Conservation (phyloP, 257 asterid genomes). For the Agastache rugosa region DNA sequence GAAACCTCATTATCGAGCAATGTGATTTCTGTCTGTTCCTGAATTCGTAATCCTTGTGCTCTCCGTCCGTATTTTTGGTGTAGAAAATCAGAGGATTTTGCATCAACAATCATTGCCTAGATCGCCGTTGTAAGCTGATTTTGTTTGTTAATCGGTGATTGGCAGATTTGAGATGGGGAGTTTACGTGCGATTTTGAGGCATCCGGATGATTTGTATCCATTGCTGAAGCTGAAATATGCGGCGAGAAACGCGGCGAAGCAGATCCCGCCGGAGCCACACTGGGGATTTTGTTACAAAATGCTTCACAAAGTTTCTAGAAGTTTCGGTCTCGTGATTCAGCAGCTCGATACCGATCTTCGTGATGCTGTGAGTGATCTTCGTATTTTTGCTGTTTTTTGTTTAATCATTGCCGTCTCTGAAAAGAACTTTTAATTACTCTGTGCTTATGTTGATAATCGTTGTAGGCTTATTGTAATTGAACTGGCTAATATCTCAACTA, state of each 20-base stretch:
- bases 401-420: background rate
- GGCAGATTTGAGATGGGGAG: conserved; percentile 60
- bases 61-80: conserved; percentile 8
- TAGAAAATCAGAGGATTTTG: conserved; percentile 5
- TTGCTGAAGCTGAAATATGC: conserved; percentile 81
- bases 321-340: conserved; percentile 87
- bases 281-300: conserved; percentile 91
- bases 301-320: conserved; percentile 93
- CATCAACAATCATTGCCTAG: background rate
- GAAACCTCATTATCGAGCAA: background rate
- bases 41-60: conserved; percentile 16
- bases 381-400: background rate
- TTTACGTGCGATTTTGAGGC: conserved; percentile 71
- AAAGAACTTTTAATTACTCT: conserved; percentile 5
- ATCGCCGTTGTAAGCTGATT: conserved; percentile 26
- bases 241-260: conserved; percentile 73
- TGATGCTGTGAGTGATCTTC: conserved; percentile 68
- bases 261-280: conserved; percentile 91
- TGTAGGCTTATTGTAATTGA: conserved; percentile 15
- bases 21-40: background rate
- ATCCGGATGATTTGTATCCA: conserved; percentile 91
- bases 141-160: conserved; percentile 31
- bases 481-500: background rate
- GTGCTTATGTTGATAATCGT: conserved; percentile 12
- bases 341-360: conserved; percentile 96